Percentiles rank a stretch among this genome's conserved stretches.
These are phyloP conservation scores for Venturia effusa DNA, from an alignment of 2,329 filamentous ascomycete genomes.

Conservation along the genomic window DNA sequence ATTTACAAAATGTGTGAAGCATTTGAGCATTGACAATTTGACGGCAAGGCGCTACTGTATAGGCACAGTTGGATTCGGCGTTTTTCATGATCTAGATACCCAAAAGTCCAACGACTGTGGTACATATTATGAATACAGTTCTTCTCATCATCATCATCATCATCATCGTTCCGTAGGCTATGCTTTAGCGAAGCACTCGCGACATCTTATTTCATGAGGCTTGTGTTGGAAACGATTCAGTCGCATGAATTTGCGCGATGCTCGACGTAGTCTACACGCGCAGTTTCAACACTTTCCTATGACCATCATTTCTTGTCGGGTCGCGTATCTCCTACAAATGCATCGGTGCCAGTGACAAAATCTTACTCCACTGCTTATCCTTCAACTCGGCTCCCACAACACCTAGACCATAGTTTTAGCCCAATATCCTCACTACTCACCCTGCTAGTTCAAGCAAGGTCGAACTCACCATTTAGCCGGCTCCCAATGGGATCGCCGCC, in stretches of 20 bases:
- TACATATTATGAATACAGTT: slow-evolving; percentile 6
- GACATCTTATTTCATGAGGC: not conserved
- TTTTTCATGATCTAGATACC: slow-evolving; percentile 5
- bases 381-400: slow-evolving; percentile 84
- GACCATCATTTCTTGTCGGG: not conserved
- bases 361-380: slow-evolving; percentile 96
- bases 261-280: no score
- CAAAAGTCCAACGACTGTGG: not conserved
- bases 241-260: not conserved
- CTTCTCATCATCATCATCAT: not conserved
- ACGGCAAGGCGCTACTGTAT: not conserved
- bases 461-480: slow-evolving; percentile 61
- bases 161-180: not conserved
- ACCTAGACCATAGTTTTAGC: slow-evolving; percentile 32
- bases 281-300: no score
- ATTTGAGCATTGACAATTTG: not conserved
- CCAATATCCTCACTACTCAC: no score
- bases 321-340: slow-evolving; percentile 26
- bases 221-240: not conserved
- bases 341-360: slow-evolving; percentile 85
- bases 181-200: not conserved
- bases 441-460: not conserved
- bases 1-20: not conserved
- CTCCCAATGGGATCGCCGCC: slow-evolving; percentile 89
- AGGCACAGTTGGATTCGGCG: not conserved